A percentile compares a stretch with the other conserved stretches of the same genome.
These are phyloP conservation scores for Acanthamoeba royreba DNA, from an alignment of 208 protist species.

Conservation along the genomic window DNA sequence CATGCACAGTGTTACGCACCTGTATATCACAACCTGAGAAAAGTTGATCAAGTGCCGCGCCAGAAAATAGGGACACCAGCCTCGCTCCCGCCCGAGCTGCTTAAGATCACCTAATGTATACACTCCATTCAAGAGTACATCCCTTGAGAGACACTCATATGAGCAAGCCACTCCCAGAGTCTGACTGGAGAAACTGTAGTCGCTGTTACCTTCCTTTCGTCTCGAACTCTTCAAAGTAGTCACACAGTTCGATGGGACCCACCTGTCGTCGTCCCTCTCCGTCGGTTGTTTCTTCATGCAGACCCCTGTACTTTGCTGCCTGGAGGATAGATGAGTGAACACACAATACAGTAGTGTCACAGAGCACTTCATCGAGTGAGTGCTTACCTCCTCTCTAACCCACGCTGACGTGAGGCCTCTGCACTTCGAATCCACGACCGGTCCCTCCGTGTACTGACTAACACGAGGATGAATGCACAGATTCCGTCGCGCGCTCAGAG, in stretches of 20 bases:
- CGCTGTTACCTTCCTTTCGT: not conserved
- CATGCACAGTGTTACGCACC: not conserved
- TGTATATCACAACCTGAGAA: slow-evolving; percentile 96
- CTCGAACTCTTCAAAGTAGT: slow-evolving; percentile 75
- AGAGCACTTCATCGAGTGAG: not conserved
- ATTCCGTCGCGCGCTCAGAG: slow-evolving; percentile 84
- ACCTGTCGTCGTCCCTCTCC: not conserved
- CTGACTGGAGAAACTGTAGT: not conserved
- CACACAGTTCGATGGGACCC: slow-evolving; percentile 66
- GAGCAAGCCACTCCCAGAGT: not conserved
- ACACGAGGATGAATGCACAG: slow-evolving; percentile 94
- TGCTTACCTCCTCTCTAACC: slow-evolving; percentile 60
- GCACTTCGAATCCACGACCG: slow-evolving; percentile 93
- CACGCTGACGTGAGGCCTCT: slow-evolving; percentile 91
- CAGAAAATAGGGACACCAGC: slow-evolving; percentile 91
- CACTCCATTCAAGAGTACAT: slow-evolving; percentile 87
- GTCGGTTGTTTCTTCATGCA: not conserved
- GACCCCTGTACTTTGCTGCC: not conserved
- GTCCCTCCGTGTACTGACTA: slow-evolving; percentile 58
- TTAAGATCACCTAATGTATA: slow-evolving; percentile 96
- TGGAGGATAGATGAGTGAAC: not conserved
- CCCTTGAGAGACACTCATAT: not conserved
- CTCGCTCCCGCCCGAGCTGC: slow-evolving; percentile 85
- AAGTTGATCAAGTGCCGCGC: slow-evolving; percentile 84
- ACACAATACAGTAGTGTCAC: not conserved